Evolutionary conservation across 805 yeast genomes (phyloP).

Genomic region (Candida taoyuanica): DNA sequence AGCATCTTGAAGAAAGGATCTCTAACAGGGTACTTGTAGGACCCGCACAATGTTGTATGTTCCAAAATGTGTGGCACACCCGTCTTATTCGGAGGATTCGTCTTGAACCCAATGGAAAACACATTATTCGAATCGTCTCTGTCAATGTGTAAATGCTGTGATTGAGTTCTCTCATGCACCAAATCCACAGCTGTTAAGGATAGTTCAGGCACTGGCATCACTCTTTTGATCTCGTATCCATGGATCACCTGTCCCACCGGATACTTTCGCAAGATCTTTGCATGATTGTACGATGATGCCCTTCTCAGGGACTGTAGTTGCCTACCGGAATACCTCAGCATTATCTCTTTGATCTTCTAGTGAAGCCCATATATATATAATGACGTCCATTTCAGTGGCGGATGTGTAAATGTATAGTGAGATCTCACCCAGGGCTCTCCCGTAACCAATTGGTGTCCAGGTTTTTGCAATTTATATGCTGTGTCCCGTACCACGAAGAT

Average conservation of each 20-base stretch:
- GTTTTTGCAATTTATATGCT: conserved; percentile 1
- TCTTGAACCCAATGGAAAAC: conserved; percentile 83
- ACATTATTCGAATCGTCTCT: conserved; percentile 82
- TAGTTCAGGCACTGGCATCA: conserved; percentile 73
- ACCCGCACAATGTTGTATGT: conserved; percentile 95
- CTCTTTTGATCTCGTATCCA: conserved; percentile 65
- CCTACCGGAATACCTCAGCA: conserved; percentile 1
- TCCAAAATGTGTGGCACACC: conserved; percentile 96
- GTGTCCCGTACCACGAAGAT: conserved; percentile 6
- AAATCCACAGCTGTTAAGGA: conserved; percentile 74
- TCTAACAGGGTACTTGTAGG: conserved; percentile 83
- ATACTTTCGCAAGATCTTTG: conserved; percentile 43
- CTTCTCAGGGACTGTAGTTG: conserved; percentile 9
- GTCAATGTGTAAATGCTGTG: conserved; percentile 82
- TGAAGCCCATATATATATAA: neutral
- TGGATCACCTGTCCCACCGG: conserved; percentile 58
- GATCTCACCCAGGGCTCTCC: neutral
- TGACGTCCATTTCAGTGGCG: too few species aligned
- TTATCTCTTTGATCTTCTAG: neutral
- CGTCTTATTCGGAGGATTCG: conserved; percentile 91
- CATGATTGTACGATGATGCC: conserved; percentile 29
- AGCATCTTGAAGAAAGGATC: conserved; percentile 98
- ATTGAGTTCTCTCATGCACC: conserved; percentile 62
- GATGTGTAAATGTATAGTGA: neutral
- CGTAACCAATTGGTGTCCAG: conserved; percentile 3